These are phyloP conservation scores for Macrocystidia cucumis DNA, from an alignment of 1,284 basidiomycete genomes.

Conservation along the genomic window DNA sequence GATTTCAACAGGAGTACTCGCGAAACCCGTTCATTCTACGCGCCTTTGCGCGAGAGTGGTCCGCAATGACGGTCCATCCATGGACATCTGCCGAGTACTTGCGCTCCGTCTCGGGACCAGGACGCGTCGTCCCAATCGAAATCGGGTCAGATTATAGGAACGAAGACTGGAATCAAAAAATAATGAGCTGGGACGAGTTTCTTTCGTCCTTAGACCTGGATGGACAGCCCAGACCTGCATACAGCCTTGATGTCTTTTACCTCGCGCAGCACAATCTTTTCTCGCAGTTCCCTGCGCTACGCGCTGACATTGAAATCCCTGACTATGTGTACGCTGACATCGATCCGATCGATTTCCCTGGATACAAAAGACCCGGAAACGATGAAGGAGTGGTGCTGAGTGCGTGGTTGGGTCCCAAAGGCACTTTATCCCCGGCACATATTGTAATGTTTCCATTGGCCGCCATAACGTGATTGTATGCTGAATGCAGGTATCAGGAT, in stretches of 20 bases:
- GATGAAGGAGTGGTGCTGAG: constrained; percentile 72
- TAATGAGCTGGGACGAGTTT: constrained; percentile 79
- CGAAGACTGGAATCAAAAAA: constrained; percentile 75
- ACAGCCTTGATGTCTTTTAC: constrained; percentile 46
- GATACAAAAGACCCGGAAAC: constrained; percentile 61
- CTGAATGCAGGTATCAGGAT: constrained; percentile 47
- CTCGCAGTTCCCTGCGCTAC: constrained; percentile 75
- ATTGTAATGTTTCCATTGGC: constrained; percentile 61
- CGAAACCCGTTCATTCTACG: constrained; percentile 68
- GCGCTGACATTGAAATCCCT: constrained; percentile 70
- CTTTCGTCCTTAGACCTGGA: constrained; percentile 45
- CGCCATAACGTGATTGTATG: not conserved
- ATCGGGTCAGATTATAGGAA: constrained; percentile 80
- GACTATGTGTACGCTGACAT: constrained; percentile 82
- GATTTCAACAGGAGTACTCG: constrained; percentile 39
- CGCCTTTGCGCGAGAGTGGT: constrained; percentile 57
- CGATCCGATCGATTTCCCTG: constrained; percentile 35
- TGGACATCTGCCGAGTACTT: constrained; percentile 75
- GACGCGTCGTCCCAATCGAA: constrained; percentile 87
- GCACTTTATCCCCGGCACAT: constrained; percentile 83
- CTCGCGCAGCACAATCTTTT: constrained; percentile 89
- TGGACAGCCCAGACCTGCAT: constrained; percentile 17
- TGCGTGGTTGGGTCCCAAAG: constrained; percentile 82
- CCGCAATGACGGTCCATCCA: constrained; percentile 55
- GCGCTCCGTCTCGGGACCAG: constrained; percentile 58